These are phyloP conservation scores for Abrus pulchellus DNA, from an alignment of 306 rosid genomes.

Conservation along the genomic window DNA sequence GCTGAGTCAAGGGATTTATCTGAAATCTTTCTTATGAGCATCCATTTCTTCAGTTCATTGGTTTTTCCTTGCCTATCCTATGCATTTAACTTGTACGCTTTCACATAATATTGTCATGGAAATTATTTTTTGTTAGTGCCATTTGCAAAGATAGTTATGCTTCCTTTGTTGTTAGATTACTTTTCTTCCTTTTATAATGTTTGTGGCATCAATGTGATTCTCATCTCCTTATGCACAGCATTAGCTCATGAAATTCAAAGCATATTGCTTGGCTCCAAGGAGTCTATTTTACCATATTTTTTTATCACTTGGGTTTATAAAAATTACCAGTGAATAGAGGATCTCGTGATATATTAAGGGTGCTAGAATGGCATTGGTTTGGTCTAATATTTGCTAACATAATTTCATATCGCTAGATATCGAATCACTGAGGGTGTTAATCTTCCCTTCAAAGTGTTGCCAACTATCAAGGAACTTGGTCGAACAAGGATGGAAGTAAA, in stretches of 20 bases:
- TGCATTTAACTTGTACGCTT: not conserved
- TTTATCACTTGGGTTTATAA: slow-evolving; percentile 29
- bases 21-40: slow-evolving; percentile 13
- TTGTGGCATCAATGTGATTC: slow-evolving; percentile 21
- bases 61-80: slow-evolving; percentile 26
- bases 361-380: not conserved
- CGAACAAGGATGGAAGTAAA: slow-evolving; percentile 95
- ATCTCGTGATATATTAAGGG: slow-evolving; percentile 8
- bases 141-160: slow-evolving; percentile 26
- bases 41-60: slow-evolving; percentile 22
- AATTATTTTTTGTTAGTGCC: not conserved
- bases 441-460: slow-evolving; percentile 95
- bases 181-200: slow-evolving; percentile 25
- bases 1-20: not conserved
- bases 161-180: slow-evolving; percentile 28
- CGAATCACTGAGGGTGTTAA: slow-evolving; percentile 96
- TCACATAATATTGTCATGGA: not conserved
- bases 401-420: slow-evolving; percentile 62
- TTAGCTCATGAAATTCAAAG: slow-evolving; percentile 22
- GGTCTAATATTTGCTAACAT: slow-evolving; percentile 12
- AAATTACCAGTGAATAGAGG: slow-evolving; percentile 10
- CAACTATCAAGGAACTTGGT: slow-evolving; percentile 94
- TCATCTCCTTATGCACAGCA: slow-evolving; percentile 21
- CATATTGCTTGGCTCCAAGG: not conserved
- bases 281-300: slow-evolving; percentile 25